Evolutionary conservation across 73 alveolate species (phyloP).

Genomic region (Breviolum minutum): DNA sequence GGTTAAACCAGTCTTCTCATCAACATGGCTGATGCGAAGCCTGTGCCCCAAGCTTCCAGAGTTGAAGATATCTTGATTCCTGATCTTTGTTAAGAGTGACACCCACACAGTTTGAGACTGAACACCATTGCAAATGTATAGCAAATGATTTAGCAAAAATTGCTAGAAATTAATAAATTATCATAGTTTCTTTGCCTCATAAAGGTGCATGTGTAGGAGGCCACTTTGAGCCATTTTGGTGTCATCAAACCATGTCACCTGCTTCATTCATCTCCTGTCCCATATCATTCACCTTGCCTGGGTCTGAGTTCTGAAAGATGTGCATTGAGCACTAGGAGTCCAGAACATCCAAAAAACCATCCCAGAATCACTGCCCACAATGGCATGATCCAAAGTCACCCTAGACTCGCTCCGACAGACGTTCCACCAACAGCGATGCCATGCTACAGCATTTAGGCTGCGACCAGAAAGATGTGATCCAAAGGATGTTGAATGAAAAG

Average conservation of each 20-base stretch:
- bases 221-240: no score
- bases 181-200: no score
- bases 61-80: no score
- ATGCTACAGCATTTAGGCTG: no score
- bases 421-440: no score
- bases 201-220: no score
- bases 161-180: not conserved
- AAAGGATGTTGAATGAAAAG: no score
- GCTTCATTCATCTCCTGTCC: no score
- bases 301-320: slow-evolving; percentile 16
- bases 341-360: slow-evolving; percentile 31
- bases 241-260: not conserved
- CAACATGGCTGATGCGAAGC: slow-evolving; percentile 71
- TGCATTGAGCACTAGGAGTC: slow-evolving; percentile 10
- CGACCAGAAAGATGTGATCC: no score
- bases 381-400: not conserved
- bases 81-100: no score
- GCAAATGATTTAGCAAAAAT: no score
- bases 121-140: not conserved
- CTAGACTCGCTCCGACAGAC: no score
- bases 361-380: slow-evolving; percentile 3
- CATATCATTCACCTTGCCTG: not conserved
- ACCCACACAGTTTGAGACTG: not conserved
- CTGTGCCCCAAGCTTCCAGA: not conserved
- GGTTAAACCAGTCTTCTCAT: slow-evolving; percentile 57